Evolutionary conservation across 768 basidiomycete genomes (phyloP).

Genomic region (Lactifluus hygrophoroides): DNA sequence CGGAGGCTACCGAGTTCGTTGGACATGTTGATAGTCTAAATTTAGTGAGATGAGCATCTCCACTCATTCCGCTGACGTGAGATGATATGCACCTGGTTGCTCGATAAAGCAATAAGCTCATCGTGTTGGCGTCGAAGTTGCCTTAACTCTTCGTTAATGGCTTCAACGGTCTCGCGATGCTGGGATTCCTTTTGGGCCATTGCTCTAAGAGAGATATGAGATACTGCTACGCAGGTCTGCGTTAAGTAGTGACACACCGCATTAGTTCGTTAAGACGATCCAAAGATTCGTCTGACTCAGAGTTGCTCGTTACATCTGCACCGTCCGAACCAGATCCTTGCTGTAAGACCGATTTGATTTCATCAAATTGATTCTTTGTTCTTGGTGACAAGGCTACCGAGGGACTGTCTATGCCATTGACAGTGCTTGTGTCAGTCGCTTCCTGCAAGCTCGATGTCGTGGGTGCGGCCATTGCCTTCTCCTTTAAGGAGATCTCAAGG

Average conservation of each 20-base stretch:
- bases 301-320: slow-evolving; percentile 26
- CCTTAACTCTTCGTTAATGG: slow-evolving; percentile 55
- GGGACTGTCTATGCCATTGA: slow-evolving; percentile 12
- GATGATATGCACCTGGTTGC: slow-evolving; percentile 60
- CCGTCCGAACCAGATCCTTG: slow-evolving; percentile 26
- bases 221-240: no score
- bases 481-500: slow-evolving; percentile 50
- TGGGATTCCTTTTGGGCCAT: slow-evolving; percentile 97
- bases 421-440: not conserved
- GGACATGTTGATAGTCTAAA: slow-evolving; percentile 78
- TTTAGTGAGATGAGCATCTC: not conserved
- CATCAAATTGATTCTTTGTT: slow-evolving; percentile 66
- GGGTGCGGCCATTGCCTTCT: slow-evolving; percentile 25
- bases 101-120: slow-evolving; percentile 68
- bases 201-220: slow-evolving; percentile 42
- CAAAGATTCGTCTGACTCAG: slow-evolving; percentile 62
- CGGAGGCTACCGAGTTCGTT: slow-evolving; percentile 73
- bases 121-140: slow-evolving; percentile 74
- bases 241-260: slow-evolving; percentile 49
- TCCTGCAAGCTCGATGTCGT: not conserved
- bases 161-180: slow-evolving; percentile 74
- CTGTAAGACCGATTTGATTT: slow-evolving; percentile 61
- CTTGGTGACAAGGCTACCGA: slow-evolving; percentile 51
- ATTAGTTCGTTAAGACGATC: slow-evolving; percentile 85
- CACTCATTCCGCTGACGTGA: not conserved